A percentile compares a stretch with the other conserved stretches of the same genome.
Evolutionary conservation across 352 stramenopile species (phyloP).

Genomic region (Paralagenidium karlingii): DNA sequence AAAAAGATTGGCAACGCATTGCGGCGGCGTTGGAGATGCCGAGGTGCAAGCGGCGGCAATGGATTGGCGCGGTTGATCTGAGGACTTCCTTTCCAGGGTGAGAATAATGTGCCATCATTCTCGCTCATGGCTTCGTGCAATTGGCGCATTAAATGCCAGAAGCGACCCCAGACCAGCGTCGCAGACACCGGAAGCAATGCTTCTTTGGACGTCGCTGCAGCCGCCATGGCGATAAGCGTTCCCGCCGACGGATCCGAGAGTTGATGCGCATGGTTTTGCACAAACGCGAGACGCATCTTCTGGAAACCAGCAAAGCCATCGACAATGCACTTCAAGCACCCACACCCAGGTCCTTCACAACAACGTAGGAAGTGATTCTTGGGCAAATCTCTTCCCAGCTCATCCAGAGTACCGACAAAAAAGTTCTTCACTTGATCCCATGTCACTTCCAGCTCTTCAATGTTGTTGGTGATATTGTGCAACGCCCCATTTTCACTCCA

Average conservation of each 20-base stretch:
- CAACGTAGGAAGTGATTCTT: constrained; percentile 36
- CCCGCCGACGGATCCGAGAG: no score
- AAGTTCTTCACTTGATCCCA: constrained; percentile 38
- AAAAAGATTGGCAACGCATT: constrained; percentile 49
- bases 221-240: background rate
- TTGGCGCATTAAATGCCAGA: constrained; percentile 76
- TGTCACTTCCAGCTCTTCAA: constrained; percentile 44
- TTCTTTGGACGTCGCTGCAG: background rate
- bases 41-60: constrained; percentile 20
- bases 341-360: constrained; percentile 61
- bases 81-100: background rate
- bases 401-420: constrained; percentile 62
- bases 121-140: constrained; percentile 51
- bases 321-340: constrained; percentile 71
- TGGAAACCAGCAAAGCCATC: constrained; percentile 74
- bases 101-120: constrained; percentile 28
- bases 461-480: constrained; percentile 49
- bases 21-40: constrained; percentile 23
- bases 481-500: constrained; percentile 62
- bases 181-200: constrained; percentile 30
- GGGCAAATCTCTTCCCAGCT: constrained; percentile 31
- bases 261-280: no score
- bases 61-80: constrained; percentile 19
- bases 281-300: constrained; percentile 40
- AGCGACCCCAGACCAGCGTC: constrained; percentile 55